Conservation (phyloP, 2,329 filamentous ascomycete species). For the Nannizziopsis arthrosporioides region DNA sequence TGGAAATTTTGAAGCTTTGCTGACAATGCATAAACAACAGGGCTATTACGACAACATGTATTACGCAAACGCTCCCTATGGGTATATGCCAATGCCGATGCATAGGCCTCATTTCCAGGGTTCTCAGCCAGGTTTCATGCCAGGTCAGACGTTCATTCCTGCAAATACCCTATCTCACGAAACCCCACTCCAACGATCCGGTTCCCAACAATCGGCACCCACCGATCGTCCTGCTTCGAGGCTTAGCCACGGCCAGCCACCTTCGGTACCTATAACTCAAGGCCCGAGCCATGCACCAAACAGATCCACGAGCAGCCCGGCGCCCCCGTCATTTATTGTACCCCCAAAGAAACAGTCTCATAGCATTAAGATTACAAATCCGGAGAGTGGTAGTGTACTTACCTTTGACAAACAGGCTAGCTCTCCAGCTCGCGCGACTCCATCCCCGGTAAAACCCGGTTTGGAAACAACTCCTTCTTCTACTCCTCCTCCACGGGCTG, state of each 20-base stretch:
- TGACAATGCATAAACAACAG: conserved; percentile 57
- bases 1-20: conserved; percentile 60
- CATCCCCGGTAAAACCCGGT: conserved; percentile 42
- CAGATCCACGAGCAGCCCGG: conserved; percentile 48
- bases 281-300: conserved; percentile 38
- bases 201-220: conserved; percentile 59
- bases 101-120: conserved; percentile 33
- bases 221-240: conserved; percentile 54
- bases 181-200: conserved; percentile 65
- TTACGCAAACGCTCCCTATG: conserved; percentile 31
- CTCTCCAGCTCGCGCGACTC: conserved; percentile 43
- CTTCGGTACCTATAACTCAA: conserved; percentile 33
- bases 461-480: conserved; percentile 50
- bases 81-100: conserved; percentile 22
- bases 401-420: conserved; percentile 57
- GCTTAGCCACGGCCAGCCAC: conserved; percentile 45
- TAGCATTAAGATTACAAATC: conserved; percentile 67
- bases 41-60: conserved; percentile 41
- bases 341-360: conserved; percentile 57
- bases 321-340: conserved; percentile 51
- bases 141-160: conserved; percentile 40
- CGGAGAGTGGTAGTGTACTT: conserved; percentile 65
- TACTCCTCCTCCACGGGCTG: conserved; percentile 67
- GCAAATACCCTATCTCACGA: conserved; percentile 45
- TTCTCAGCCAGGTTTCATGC: conserved; percentile 40